Evolutionary conservation across 2,329 filamentous ascomycete genomes (phyloP).

Genomic region (Ophiocordyceps polyrhachis-furcata): DNA sequence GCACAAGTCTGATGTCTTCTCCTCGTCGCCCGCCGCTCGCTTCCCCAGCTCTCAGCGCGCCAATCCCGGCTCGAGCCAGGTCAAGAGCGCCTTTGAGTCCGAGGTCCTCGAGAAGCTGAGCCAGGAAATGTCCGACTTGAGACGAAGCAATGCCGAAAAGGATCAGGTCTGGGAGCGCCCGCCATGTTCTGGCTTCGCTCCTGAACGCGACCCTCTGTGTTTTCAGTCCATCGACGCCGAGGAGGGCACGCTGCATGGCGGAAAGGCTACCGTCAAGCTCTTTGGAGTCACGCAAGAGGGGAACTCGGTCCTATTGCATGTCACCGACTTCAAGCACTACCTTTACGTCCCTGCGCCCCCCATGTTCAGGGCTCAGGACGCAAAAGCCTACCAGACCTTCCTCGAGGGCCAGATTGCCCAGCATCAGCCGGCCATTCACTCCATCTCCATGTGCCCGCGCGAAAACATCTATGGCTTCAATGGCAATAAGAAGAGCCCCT

Average conservation of each 20-base stretch:
- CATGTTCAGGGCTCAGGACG: conserved; percentile 61
- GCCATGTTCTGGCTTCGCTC: conserved; percentile 30
- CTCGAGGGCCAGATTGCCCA: conserved; percentile 65
- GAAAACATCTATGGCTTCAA: conserved; percentile 92
- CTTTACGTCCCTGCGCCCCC: conserved; percentile 82
- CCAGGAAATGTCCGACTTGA: conserved; percentile 75
- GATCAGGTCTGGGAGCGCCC: conserved; percentile 78
- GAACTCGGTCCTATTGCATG: conserved; percentile 85
- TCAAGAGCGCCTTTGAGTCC: conserved; percentile 82
- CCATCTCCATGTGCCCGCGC: conserved; percentile 62
- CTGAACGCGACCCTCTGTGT: conserved; percentile 48
- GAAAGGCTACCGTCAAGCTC: conserved; percentile 63
- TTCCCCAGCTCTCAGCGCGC: conserved; percentile 46
- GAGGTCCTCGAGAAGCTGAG: conserved; percentile 92
- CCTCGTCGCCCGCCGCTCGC: conserved; percentile 34
- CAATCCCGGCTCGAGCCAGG: conserved; percentile 51
- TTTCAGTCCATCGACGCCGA: conserved; percentile 96
- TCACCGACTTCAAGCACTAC: conserved; percentile 92
- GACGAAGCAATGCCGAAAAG: conserved; percentile 73
- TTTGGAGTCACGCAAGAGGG: conserved; percentile 77
- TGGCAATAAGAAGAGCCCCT: conserved; percentile 80
- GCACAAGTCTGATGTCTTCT: conserved; percentile 52
- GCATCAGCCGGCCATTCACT: conserved; percentile 55
- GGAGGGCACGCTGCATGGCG: conserved; percentile 66
- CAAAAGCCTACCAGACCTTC: conserved; percentile 57